Evolutionary conservation across 2,329 filamentous ascomycete species (phyloP), one percentile per base, ranked within the genome.

Genomic region (Colletotrichum somersetense): DNA sequence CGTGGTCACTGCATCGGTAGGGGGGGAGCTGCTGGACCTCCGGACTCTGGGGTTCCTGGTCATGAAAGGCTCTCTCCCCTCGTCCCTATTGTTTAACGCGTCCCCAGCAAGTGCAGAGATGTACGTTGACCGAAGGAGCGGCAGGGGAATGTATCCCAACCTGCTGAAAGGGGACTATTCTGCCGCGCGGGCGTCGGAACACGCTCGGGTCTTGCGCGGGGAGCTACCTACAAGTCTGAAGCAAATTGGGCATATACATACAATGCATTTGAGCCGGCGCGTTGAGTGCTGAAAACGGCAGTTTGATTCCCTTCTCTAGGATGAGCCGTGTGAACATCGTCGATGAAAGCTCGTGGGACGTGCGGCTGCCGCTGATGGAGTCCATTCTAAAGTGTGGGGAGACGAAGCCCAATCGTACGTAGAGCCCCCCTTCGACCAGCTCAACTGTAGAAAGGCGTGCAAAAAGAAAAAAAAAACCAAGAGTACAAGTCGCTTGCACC

Each of bases 71-170:
- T 30, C 2, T 35, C 10, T 12, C 38, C 38, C 38, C 38, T 40
- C 10, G 1, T 52, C 11, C 23, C 44, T 5, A 18, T 42, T 10
- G 42, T 52, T 48, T 64, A 11, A 56, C 1, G 11, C 0, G 14
- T 11, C 23, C 1, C 3, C 14, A 11, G 1, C 1, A 26, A 11
- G 7, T 20, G 10, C 5, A 14, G 1, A 6, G 5, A 11, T 3
- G 38, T 11, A 0, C 8, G n/a, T 1, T 2, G 20, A 23, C 12
- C 14, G 3, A 12, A 6, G 6, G 2, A 23, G 1, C 18, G 38
- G 12, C 12, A 26, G 18, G 20, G 53, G 7, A 35, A 14, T 10
- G 5, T 10, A 20, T 3, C 8, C 3, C 16, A 2, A 14, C 12
- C 16, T 38, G 53, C 30, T 6, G 3, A n/a, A 10, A 10, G 7